Base-by-base conservation (phyloP, 495 filamentous ascomycete genomes). In the Neurospora hispaniola region DNA sequence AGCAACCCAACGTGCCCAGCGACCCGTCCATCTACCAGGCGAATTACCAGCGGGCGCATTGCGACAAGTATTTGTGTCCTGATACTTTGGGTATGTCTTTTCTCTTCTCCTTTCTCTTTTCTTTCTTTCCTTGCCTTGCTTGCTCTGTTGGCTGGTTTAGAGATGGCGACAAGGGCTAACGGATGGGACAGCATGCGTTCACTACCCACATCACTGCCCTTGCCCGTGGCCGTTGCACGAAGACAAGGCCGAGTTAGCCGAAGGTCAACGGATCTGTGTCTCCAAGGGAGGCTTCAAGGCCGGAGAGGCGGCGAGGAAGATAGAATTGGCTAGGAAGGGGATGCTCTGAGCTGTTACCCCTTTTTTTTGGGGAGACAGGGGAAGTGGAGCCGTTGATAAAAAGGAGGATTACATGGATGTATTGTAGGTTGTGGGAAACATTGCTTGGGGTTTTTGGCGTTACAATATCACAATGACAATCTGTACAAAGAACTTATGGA, bases 191-290 rank as follows among this genome's bases (percentile, higher is more conserved):
- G 90, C 93, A 7, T 98, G 94, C 84, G 94, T 98, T 3, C 89
- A 92, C 79, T 93, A 96, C 85, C 94, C 94, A 9, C 94, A 97
- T 81, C 94, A 98, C 82, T 98, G 94, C 80, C 94, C 94, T 8
- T 98, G 94, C 81, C 85, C 93, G 3, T 94, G 92, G 83, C 90
- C 93, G 8, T 82, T 84, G 18, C 86, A 92, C 66, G 92, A 97
- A 79, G 93, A 98, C 77, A 98, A 98, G 77, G 88, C 94, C 71
- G 94, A 98, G 81, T 82, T 96, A 42, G 91, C 89, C 18, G 92
- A 95, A 14, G 94, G 94, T 11, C 91, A 90, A 76, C 86, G 92
- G 16, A 84, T 94, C 75, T 98, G 94, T 80, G 86, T 92, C 5
- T 93, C 90, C 38, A 94, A 90, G 78, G 94, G 93, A 3, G 94